These are phyloP conservation scores for Agrostemma githago DNA, from an alignment of 148 eudicot genomes.

Conservation along the genomic window DNA sequence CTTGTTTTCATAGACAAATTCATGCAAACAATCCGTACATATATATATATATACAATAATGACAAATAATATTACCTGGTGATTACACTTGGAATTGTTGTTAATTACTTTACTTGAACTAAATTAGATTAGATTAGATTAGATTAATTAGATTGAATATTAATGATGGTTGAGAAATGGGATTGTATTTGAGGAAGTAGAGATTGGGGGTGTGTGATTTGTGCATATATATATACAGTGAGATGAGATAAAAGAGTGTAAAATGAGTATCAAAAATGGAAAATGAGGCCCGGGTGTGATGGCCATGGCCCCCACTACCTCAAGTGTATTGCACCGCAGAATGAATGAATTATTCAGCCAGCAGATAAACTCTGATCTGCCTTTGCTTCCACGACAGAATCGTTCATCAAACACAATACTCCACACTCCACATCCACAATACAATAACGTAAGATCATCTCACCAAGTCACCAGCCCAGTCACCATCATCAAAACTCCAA, in stretches of 20 bases:
- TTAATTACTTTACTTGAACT: not conserved
- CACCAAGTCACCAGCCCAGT: too few relatives aligned
- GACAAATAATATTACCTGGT: not conserved
- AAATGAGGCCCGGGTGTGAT: conserved; percentile 7
- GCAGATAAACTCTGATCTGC: conserved; percentile 1
- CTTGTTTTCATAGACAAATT: not conserved
- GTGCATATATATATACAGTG: conserved; percentile 19
- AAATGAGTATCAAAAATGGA: not conserved
- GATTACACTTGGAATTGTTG: conserved; percentile 10
- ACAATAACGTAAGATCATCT: too few relatives aligned
- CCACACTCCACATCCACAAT: too few relatives aligned
- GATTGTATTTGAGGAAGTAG: not conserved
- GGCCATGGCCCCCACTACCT: conserved; percentile 1
- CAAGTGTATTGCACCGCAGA: conserved; percentile 7
- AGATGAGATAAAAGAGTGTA: not conserved
- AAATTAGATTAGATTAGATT: not conserved
- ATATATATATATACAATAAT: not conserved
- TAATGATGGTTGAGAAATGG: too few relatives aligned
- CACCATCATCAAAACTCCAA: too few relatives aligned
- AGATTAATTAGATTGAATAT: not conserved
- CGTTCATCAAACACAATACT: not conserved
- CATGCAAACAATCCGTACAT: not conserved
- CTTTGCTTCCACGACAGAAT: conserved; percentile 34
- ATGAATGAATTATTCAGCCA: not conserved
- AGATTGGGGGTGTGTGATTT: not conserved